A percentile compares a stretch with the other conserved stretches of the same genome.
Conservation (phyloP, 2,329 filamentous ascomycete species). For the Fusarium euwallaceae region DNA sequence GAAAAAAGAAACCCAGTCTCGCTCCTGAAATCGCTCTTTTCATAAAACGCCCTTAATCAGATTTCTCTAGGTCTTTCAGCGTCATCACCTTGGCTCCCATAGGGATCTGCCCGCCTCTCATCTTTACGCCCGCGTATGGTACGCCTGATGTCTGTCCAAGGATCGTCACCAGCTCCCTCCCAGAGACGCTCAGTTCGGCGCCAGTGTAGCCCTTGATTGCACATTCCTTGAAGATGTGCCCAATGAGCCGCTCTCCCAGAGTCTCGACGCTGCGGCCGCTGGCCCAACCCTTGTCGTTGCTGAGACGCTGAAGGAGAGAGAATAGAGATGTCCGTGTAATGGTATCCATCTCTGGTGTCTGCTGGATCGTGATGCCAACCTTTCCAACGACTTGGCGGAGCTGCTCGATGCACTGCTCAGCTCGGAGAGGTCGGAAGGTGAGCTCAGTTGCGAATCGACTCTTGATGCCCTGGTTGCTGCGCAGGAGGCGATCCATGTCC, state of each 20-base stretch:
- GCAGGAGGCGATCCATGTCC: slow-evolving; percentile 74
- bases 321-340: slow-evolving; percentile 47
- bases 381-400: slow-evolving; percentile 54
- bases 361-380: slow-evolving; percentile 48
- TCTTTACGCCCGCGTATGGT: slow-evolving; percentile 41
- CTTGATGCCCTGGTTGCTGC: slow-evolving; percentile 71
- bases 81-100: slow-evolving; percentile 52
- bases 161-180: slow-evolving; percentile 48
- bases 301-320: slow-evolving; percentile 57
- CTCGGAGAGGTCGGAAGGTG: slow-evolving; percentile 63
- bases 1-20: slow-evolving; percentile 11
- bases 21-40: slow-evolving; percentile 12
- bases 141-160: slow-evolving; percentile 46
- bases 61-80: slow-evolving; percentile 49
- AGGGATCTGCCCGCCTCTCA: slow-evolving; percentile 42
- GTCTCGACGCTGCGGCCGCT: slow-evolving; percentile 73
- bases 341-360: slow-evolving; percentile 40
- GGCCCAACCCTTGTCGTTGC: slow-evolving; percentile 66
- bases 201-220: slow-evolving; percentile 50
- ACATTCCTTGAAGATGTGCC: slow-evolving; percentile 52
- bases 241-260: slow-evolving; percentile 65
- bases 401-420: slow-evolving; percentile 61
- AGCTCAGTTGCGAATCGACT: slow-evolving; percentile 74
- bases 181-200: slow-evolving; percentile 44
- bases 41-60: slow-evolving; percentile 38